A percentile compares a stretch with the other conserved stretches of the same genome.
These are phyloP conservation scores for Fusarium camptoceras DNA, from an alignment of 2,329 filamentous ascomycete species.

Conservation along the genomic window DNA sequence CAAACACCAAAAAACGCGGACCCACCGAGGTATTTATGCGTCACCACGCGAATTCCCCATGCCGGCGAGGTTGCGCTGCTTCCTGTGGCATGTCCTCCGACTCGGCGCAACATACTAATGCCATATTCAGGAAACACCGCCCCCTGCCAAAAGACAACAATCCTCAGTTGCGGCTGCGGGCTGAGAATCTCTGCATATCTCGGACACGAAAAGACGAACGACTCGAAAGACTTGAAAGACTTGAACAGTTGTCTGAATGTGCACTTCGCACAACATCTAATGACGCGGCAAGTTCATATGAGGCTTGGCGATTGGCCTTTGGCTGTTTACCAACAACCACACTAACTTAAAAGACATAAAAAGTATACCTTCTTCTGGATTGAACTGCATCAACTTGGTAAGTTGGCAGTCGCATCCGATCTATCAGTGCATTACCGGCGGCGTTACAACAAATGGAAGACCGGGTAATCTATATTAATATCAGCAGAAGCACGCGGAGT, in stretches of 20 bases:
- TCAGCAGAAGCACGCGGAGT: conserved; percentile 26
- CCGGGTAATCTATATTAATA: conserved; percentile 43
- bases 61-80: conserved; percentile 23
- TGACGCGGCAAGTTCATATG: conserved; percentile 33
- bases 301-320: conserved; percentile 20
- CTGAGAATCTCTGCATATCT: conserved; percentile 42
- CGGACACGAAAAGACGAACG: conserved; percentile 11
- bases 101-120: conserved; percentile 44
- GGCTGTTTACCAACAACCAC: conserved; percentile 18
- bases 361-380: conserved; percentile 17
- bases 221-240: conserved; percentile 24
- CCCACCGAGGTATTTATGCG: conserved; percentile 58
- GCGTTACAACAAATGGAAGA: conserved; percentile 30
- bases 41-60: conserved; percentile 27
- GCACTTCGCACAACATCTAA: conserved; percentile 18
- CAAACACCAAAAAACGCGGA: conserved; percentile 61
- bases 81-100: conserved; percentile 5
- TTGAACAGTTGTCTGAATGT: conserved; percentile 7
- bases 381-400: conserved; percentile 34
- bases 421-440: conserved; percentile 26
- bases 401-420: conserved; percentile 29
- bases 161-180: conserved; percentile 56
- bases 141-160: conserved; percentile 57
- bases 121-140: conserved; percentile 51
- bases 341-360: conserved; percentile 34